Evolutionary conservation across 495 filamentous ascomycete genomes (phyloP), one percentile per base, ranked within the genome.

Genomic region (Entonaema liquescens): DNA sequence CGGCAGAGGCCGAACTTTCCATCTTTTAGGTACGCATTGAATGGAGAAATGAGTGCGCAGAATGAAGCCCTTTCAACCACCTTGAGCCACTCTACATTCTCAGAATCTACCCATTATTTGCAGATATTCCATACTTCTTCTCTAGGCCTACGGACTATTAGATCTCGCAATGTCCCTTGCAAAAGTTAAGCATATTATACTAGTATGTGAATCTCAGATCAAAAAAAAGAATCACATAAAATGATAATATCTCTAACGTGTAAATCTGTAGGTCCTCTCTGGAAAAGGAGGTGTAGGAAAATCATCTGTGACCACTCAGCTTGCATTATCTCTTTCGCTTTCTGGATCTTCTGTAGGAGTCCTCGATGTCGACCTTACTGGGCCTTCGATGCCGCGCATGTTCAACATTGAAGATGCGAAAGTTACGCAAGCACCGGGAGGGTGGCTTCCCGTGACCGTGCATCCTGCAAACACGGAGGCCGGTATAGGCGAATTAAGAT

Each of bases 251-350:
- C 49, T 52, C 49, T 58, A 68, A 61, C 29, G 50, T 47, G 64
- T 56, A 13, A 55, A 36, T 54, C 17, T 57, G 33, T 47, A 91
- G 89, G 85, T 99, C 70, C 93, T 99, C 65, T 98, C 96, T 5
- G 95, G 95, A 65, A 99, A 99, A 85, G 95, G 95, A 64, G 95
- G 95, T 42, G 95, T 99, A 13, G 95, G 95, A 21, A 99, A 99
- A 85, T 99, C 95, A 61, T 97, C 94, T 53, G 88, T 97, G 6
- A 98, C 95, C 12, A 94, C 94, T 3, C 96, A 98, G 78, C 90
- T 99, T 9, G 95, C 95, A 5, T 89, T 98, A 44, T 92, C 95
- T 5, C 90, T 99, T 55, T 91, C 92, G 3, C 89, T 93, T 1
- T 86, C 91, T 65, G 93, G 91, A 71, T 88, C 92, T 82, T 92